Conservation (phyloP, 2,329 filamentous ascomycete genomes). For the Colletotrichum kahawae region DNA sequence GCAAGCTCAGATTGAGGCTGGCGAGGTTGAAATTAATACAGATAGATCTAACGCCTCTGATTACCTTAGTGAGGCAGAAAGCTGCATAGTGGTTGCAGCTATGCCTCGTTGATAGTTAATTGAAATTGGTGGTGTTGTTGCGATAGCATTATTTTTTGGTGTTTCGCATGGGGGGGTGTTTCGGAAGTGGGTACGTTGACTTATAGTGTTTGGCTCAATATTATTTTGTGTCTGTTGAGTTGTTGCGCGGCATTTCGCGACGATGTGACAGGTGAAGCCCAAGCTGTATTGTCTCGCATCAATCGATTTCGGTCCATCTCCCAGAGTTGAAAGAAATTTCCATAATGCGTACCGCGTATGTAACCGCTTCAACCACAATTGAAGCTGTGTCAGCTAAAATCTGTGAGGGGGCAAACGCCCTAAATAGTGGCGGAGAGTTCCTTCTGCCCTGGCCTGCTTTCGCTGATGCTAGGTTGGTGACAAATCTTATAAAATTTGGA, state of each 20-base stretch:
- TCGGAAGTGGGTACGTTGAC: no score
- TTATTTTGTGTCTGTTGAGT: background rate
- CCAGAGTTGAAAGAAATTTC: accelerated
- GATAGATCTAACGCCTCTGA: no score
- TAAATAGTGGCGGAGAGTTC: accelerated
- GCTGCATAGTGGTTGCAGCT: no score
- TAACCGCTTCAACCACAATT: background rate
- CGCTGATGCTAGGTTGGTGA: background rate
- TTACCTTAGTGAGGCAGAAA: no score
- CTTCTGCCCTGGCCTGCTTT: background rate
- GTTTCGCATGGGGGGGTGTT: no score
- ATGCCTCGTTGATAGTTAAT: no score
- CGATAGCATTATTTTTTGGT: no score
- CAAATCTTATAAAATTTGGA: background rate
- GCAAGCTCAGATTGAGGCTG: no score
- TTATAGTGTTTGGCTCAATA: no score
- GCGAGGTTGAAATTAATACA: no score
- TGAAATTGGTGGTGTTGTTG: no score
- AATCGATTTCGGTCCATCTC: accelerated
- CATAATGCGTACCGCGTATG: background rate
- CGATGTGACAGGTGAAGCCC: accelerated
- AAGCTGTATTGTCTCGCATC: background rate
- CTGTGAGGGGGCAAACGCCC: background rate
- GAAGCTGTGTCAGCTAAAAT: background rate
- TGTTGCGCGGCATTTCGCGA: accelerated